A percentile compares a stretch with the other conserved stretches of the same genome.
phyloP scores from a whole-genome alignment of 768 basidiomycete genomes.

The Lentinula lateritia region DNA sequence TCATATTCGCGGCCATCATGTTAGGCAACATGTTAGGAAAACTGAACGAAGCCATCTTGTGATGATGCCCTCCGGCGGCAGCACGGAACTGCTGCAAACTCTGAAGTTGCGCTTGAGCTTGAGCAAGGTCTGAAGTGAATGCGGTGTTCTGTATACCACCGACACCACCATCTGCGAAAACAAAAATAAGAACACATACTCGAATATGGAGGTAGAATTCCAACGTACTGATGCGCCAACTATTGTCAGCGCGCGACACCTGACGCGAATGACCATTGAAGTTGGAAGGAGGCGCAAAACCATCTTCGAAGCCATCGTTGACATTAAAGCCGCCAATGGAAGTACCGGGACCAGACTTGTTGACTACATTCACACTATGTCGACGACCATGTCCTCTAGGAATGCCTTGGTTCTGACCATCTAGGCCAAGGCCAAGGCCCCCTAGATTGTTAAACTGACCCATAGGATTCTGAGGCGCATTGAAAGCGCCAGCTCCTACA shows the following conservation, averaged over 20 bases:
- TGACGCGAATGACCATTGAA: conserved; percentile 72
- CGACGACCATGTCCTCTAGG: conserved; percentile 84
- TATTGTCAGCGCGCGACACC: conserved; percentile 70
- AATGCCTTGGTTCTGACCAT: conserved; percentile 58
- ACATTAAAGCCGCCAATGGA: conserved; percentile 52
- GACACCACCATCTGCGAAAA: conserved; percentile 62
- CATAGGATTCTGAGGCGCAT: conserved; percentile 51
- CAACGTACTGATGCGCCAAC: conserved; percentile 84
- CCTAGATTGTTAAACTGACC: conserved; percentile 58
- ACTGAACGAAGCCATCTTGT: conserved; percentile 96
- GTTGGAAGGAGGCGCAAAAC: conserved; percentile 55
- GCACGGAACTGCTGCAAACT: conserved; percentile 97
- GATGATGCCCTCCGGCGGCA: conserved; percentile 89
- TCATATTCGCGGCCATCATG: conserved; percentile 96
- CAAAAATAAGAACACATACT: neutral
- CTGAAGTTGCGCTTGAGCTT: conserved; percentile 94
- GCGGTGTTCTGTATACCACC: conserved; percentile 58
- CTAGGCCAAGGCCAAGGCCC: conserved; percentile 52
- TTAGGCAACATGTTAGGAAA: conserved; percentile 98
- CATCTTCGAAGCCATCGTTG: conserved; percentile 75
- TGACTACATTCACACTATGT: conserved; percentile 89
- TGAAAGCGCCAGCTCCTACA: conserved; percentile 38
- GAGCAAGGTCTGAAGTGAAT: conserved; percentile 82
- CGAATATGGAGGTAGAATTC: neutral
- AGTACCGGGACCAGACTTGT: conserved; percentile 45